Evolutionary conservation across 1,284 basidiomycete species (phyloP), one percentile per base, ranked within the genome.

Genomic region (Cutaneotrichosporon mucoides): DNA sequence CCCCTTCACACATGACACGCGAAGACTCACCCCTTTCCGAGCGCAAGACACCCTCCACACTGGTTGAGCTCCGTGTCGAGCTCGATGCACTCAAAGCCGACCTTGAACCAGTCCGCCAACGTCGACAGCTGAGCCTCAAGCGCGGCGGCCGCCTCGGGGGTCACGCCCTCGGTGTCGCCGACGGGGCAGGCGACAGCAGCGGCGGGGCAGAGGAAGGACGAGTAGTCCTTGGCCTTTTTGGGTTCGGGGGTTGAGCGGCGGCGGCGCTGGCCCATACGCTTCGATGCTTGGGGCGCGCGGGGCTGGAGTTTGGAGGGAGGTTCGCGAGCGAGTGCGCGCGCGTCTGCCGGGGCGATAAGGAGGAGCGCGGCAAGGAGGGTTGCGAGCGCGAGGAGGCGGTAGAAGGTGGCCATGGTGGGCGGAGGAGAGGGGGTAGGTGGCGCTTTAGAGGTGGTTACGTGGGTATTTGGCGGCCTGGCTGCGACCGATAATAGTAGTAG

Each of bases 51-150:
- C 9, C 77, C 78, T 35, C 78, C 78, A 59, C 78, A 79, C 55
- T 71, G 73, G 55, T 73, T 73, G 45, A 76, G 61, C 64, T 79
- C 78, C 7, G 67, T 70, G 24, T 72, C 73, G n/a, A 75, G 64
- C 57, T 79, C 77, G 48, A 78, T 66, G 57, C 78, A 79, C 64
- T 79, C 77, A 61, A 79, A 79, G 4, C 77, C 78, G 46, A 76
- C 62, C 50, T 69, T 73, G 71, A 79, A 78, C 77, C 78, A 79
- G 62, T 78, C 76, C 6, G 74, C 73, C 24, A 79, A 56, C 15
- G 65, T 68, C 40, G 66, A 67, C 51, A 79, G 66, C 53, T 68
- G 65, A 11, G 41, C 54, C 15, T 70, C 66, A 16, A 78, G 66
- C 45, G 62, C 57, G 4, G 57, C 60, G 6, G 68, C 66, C 0